phyloP scores from a whole-genome alignment of 768 basidiomycete genomes.

The Trametes maxima region DNA sequence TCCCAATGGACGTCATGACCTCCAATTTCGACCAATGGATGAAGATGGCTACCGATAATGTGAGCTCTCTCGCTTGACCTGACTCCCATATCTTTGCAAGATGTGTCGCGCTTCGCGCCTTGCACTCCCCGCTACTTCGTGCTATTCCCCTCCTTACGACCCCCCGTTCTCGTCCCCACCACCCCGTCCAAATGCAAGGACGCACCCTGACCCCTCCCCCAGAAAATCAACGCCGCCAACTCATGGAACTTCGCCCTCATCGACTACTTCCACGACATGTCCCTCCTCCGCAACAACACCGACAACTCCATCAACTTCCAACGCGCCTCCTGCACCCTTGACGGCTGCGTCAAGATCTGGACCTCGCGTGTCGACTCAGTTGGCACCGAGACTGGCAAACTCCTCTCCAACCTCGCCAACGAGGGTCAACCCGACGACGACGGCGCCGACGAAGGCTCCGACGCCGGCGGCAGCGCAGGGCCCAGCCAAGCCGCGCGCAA shows the following conservation, averaged over 20 bases:
- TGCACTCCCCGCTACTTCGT: too few relatives aligned
- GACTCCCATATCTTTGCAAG: neutral
- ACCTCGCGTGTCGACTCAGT: slow-evolving; percentile 97
- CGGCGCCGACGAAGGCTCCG: slow-evolving; percentile 63
- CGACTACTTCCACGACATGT: slow-evolving; percentile 99
- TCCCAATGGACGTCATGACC: slow-evolving; percentile 82
- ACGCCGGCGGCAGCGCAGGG: slow-evolving; percentile 65
- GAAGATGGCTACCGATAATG: slow-evolving; percentile 99
- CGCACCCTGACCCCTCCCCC: slow-evolving; percentile 20
- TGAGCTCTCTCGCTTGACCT: slow-evolving; percentile 41
- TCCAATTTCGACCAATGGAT: slow-evolving; percentile 99
- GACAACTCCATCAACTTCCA: slow-evolving; percentile 99
- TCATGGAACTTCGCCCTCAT: slow-evolving; percentile 98
- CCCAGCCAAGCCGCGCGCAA: slow-evolving; percentile 54
- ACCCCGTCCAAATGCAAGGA: neutral
- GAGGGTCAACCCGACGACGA: slow-evolving; percentile 61
- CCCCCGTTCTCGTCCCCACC: too few relatives aligned
- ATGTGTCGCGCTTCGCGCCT: neutral
- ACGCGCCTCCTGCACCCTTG: slow-evolving; percentile 95
- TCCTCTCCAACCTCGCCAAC: slow-evolving; percentile 83
- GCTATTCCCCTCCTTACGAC: too few relatives aligned
- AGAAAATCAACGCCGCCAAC: slow-evolving; percentile 99
- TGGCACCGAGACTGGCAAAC: slow-evolving; percentile 93
- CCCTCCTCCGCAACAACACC: slow-evolving; percentile 85
- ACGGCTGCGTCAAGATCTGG: slow-evolving; percentile 99